A percentile compares a stretch with the other conserved stretches of the same genome.
These are phyloP conservation scores for Cutaneotrichosporon cavernicola DNA, from an alignment of 1,284 basidiomycete species.

Conservation along the genomic window DNA sequence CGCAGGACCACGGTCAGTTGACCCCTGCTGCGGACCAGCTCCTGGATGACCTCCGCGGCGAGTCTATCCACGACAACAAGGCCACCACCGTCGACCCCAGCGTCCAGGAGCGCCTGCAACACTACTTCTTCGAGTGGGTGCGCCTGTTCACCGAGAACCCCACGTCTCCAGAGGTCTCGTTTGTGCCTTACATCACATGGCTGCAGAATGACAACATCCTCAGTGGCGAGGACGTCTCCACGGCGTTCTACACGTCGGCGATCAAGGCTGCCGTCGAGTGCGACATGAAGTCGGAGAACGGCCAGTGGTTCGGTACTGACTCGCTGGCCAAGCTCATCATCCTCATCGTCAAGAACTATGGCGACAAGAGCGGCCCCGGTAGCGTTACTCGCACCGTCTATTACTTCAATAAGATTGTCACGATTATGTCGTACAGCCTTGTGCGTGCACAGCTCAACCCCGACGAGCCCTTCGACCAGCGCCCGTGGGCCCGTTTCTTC, in stretches of 20 bases:
- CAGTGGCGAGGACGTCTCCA: constrained; percentile 93
- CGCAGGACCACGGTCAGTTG: constrained; percentile 40
- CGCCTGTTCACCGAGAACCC: constrained; percentile 71
- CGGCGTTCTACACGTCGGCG: constrained; percentile 97
- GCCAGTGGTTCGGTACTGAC: constrained; percentile 84
- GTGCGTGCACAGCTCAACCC: constrained; percentile 95
- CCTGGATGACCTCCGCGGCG: constrained; percentile 44
- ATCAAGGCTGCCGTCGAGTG: constrained; percentile 90
- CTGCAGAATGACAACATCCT: constrained; percentile 94
- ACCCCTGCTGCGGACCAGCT: constrained; percentile 49
- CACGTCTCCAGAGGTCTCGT: constrained; percentile 84
- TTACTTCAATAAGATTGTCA: constrained; percentile 96
- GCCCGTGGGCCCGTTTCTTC: constrained; percentile 98
- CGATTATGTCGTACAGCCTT: constrained; percentile 93
- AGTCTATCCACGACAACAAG: constrained; percentile 22
- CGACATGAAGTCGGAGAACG: constrained; percentile 81
- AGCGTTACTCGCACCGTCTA: constrained; percentile 88
- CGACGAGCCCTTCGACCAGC: constrained; percentile 87
- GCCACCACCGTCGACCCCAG: constrained; percentile 45
- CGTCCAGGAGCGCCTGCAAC: constrained; percentile 59
- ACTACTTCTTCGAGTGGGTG: constrained; percentile 80
- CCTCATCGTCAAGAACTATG: constrained; percentile 98
- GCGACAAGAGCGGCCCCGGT: constrained; percentile 67
- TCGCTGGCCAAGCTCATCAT: constrained; percentile 93
- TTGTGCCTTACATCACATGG: constrained; percentile 95